Evolutionary conservation across 31 red algal species (phyloP).

Genomic region (Bonnemaisonia californica): DNA sequence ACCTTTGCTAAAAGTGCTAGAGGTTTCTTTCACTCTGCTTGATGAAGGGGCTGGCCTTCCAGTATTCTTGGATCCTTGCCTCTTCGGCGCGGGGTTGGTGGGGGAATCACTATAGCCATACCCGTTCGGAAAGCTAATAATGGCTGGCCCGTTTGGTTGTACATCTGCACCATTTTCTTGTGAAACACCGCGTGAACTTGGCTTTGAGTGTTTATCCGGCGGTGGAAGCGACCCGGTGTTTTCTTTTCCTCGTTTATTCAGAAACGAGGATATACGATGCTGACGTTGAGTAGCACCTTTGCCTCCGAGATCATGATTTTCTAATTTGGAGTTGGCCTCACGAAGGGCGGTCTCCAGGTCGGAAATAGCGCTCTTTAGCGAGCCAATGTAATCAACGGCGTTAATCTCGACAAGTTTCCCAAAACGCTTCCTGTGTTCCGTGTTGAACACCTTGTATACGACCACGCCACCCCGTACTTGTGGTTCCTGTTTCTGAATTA

Average conservation of each 20-base stretch:
- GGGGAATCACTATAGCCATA: not conserved
- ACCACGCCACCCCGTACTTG: slow-evolving; percentile 60
- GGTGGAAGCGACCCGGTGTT: not conserved
- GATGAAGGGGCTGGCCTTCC: too few relatives aligned
- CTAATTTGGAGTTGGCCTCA: slow-evolving; percentile 28
- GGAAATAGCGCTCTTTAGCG: slow-evolving; percentile 33
- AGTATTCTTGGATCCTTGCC: too few relatives aligned
- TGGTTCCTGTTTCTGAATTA: slow-evolving; percentile 43
- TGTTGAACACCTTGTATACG: slow-evolving; percentile 39
- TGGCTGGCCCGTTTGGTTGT: too few relatives aligned
- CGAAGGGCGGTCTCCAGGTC: slow-evolving; percentile 30
- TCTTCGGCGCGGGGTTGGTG: not conserved
- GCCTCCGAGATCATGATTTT: not conserved
- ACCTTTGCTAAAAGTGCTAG: too few relatives aligned
- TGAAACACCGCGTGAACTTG: not conserved
- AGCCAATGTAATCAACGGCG: slow-evolving; percentile 46
- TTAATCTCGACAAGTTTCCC: slow-evolving; percentile 55
- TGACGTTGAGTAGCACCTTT: not conserved
- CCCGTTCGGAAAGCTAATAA: not conserved
- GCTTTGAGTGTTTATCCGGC: not conserved
- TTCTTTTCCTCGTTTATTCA: not conserved
- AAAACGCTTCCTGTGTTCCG: slow-evolving; percentile 12
- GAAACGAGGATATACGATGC: not conserved
- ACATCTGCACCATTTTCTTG: too few relatives aligned
- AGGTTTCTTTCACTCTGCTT: too few relatives aligned